Evolutionary conservation across 306 rosid species (phyloP).

Genomic region (Dicorynia guianensis): DNA sequence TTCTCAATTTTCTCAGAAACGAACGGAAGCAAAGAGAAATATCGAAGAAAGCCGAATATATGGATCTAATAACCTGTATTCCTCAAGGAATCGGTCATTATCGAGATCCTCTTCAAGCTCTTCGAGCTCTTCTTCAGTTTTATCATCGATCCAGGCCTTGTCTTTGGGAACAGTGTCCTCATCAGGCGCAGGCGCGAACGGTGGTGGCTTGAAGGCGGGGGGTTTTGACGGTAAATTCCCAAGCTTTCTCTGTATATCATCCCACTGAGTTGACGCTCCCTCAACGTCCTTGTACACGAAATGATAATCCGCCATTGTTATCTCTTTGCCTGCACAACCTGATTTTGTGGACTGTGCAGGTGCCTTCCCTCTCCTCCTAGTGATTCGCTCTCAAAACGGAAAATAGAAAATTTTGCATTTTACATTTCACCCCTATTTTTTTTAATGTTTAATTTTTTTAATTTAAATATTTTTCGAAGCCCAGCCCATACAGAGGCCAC

Average conservation of each 20-base stretch:
- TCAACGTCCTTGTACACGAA: slow-evolving; percentile 87
- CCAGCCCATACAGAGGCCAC: too few species aligned
- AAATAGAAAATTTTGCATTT: too few species aligned
- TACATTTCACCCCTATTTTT: background rate
- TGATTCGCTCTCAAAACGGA: too few species aligned
- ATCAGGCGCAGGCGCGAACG: slow-evolving; percentile 72
- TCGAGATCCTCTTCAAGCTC: slow-evolving; percentile 90
- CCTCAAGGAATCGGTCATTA: slow-evolving; percentile 83
- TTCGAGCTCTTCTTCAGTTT: slow-evolving; percentile 78
- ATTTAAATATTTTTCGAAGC: too few species aligned
- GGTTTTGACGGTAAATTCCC: slow-evolving; percentile 85
- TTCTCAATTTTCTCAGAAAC: background rate
- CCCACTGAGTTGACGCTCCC: slow-evolving; percentile 98
- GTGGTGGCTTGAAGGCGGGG: slow-evolving; percentile 81
- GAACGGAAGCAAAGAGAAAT: background rate
- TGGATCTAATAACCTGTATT: slow-evolving; percentile 64
- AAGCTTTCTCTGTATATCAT: slow-evolving; percentile 81
- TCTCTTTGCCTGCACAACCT: background rate
- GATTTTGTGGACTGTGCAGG: background rate
- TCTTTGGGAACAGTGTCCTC: slow-evolving; percentile 70
- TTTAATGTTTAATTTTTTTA: too few species aligned
- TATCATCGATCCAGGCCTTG: slow-evolving; percentile 79
- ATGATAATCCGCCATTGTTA: slow-evolving; percentile 79
- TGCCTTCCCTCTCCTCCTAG: background rate
- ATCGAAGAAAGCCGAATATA: background rate